Evolutionary conservation across 2,329 filamentous ascomycete genomes (phyloP).

Genomic region (Trichophyton simii): DNA sequence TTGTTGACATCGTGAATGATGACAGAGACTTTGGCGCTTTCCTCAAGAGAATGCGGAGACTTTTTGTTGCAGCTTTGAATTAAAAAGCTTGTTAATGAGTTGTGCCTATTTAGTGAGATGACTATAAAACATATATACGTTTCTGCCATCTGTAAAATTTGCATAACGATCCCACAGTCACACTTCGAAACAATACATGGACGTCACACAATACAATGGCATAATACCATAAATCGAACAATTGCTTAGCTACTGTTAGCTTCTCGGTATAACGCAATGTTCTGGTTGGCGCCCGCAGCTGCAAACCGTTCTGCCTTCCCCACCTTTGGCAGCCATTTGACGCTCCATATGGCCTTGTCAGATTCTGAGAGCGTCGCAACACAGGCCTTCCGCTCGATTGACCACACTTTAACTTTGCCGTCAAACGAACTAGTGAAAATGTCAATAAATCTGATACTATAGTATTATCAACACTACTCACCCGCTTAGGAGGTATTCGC

Average conservation of each 20-base stretch:
- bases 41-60: conserved; percentile 49
- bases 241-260: conserved; percentile 51
- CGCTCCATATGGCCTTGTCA: conserved; percentile 70
- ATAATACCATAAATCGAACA: not conserved
- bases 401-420: conserved; percentile 94
- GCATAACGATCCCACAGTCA: not conserved
- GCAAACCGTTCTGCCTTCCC: conserved; percentile 56
- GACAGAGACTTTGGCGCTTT: conserved; percentile 48
- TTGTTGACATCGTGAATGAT: conserved; percentile 47
- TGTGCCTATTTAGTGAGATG: not conserved
- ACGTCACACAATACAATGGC: not conserved
- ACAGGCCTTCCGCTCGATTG: conserved; percentile 66
- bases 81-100: conserved; percentile 17
- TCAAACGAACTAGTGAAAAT: conserved; percentile 53
- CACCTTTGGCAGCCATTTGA: conserved; percentile 69
- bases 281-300: conserved; percentile 62
- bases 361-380: conserved; percentile 91
- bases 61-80: conserved; percentile 47
- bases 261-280: conserved; percentile 72
- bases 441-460: not conserved
- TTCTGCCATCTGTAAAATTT: not conserved
- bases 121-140: not conserved
- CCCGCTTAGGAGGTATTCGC: conserved; percentile 81
- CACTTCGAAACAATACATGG: not conserved
- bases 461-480: conserved; percentile 23